These are phyloP conservation scores for Endogone sp. DNA, from an alignment of 192 early-diverging fungal species.

Conservation along the genomic window DNA sequence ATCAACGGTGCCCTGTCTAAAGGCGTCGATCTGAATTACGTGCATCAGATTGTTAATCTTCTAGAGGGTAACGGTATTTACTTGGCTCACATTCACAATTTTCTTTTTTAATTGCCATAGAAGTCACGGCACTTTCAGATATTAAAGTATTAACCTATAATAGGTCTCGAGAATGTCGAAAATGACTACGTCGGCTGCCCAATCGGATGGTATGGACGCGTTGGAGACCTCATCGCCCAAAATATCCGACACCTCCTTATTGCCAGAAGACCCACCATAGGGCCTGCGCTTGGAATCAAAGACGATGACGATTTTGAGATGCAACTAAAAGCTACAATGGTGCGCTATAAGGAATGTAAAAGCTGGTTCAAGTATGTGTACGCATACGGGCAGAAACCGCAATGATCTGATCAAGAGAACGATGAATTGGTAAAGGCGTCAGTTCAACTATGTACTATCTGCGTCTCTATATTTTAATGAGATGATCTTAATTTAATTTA, in stretches of 20 bases:
- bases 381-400: not conserved
- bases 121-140: not conserved
- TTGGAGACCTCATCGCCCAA: slow-evolving; percentile 1
- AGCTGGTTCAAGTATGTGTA: not conserved
- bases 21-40: too few relatives aligned
- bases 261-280: not conserved
- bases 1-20: too few relatives aligned
- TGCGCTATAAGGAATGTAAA: not conserved
- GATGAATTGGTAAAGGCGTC: too few relatives aligned
- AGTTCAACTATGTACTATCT: too few relatives aligned
- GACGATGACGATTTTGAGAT: not conserved
- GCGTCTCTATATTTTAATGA: too few relatives aligned
- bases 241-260: not conserved
- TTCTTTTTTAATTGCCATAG: too few relatives aligned
- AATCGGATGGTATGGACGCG: slow-evolving; percentile 32
- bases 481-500: too few relatives aligned
- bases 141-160: not conserved
- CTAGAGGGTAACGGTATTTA: too few relatives aligned
- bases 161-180: not conserved
- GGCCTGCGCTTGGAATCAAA: not conserved
- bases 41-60: too few relatives aligned
- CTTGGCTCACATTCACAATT: too few relatives aligned
- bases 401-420: too few relatives aligned
- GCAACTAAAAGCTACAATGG: not conserved
- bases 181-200: slow-evolving; percentile 18